Evolutionary conservation across 2,329 filamentous ascomycete species (phyloP).

Genomic region (Ophiocordyceps sinensis): DNA sequence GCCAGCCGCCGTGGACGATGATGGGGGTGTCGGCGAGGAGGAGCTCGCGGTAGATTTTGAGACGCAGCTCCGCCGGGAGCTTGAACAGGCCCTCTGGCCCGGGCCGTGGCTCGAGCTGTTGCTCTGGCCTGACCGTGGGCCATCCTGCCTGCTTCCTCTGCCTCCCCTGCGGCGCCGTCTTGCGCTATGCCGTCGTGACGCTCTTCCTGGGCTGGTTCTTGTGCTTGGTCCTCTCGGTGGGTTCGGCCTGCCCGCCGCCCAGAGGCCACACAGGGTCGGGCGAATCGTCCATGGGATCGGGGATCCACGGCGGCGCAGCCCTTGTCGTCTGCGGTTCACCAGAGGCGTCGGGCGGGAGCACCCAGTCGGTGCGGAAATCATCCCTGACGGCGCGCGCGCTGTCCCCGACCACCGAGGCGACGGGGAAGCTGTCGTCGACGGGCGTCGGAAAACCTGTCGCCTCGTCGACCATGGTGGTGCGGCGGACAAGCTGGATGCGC

Average conservation of each 20-base stretch:
- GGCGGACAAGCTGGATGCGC: too few relatives aligned
- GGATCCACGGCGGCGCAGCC: neutral
- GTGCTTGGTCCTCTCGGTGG: neutral
- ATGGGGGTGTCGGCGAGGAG: constrained; percentile 18
- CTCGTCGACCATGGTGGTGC: too few relatives aligned
- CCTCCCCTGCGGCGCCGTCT: neutral
- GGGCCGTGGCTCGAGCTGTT: too few relatives aligned
- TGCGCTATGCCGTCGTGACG: too few relatives aligned
- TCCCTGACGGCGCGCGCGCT: neutral
- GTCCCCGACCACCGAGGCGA: too few relatives aligned
- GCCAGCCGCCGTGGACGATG: constrained; percentile 19
- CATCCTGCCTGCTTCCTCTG: neutral
- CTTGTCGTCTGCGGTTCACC: neutral
- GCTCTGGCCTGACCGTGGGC: neutral
- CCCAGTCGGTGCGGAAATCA: neutral
- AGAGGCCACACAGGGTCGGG: neutral
- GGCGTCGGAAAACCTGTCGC: too few relatives aligned
- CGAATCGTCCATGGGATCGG: neutral
- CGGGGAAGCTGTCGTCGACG: too few relatives aligned
- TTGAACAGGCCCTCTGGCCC: constrained; percentile 2
- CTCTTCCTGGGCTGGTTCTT: neutral
- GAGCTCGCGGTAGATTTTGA: constrained; percentile 15
- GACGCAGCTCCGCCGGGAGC: constrained; percentile 16
- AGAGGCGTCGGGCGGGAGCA: neutral
- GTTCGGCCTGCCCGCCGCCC: neutral